phyloP scores from a whole-genome alignment of 345 rosid genomes.

The Capsella bursapastoris region DNA sequence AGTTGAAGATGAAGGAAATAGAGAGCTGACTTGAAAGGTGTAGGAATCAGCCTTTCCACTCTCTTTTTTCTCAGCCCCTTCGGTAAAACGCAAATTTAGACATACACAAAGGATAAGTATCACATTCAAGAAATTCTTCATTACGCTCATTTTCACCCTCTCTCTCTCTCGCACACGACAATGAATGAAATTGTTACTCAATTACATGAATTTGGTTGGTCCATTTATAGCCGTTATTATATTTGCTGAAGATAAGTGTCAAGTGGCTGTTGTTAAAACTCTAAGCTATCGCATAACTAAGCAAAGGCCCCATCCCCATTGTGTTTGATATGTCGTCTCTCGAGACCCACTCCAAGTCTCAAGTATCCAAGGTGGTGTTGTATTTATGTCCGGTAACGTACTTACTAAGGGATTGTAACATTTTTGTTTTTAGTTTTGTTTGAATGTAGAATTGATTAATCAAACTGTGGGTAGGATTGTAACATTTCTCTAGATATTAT shows the following conservation, averaged over 20 bases:
- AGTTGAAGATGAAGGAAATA: slow-evolving; percentile 42
- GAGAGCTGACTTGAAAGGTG: slow-evolving; percentile 52
- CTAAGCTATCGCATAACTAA: not conserved
- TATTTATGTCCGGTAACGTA: too few species aligned
- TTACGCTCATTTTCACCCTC: not conserved
- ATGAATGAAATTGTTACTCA: not conserved
- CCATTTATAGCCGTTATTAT: not conserved
- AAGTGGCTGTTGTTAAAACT: not conserved
- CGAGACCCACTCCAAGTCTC: not conserved
- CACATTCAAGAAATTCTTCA: slow-evolving; percentile 3
- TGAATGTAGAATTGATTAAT: too few species aligned
- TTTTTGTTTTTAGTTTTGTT: too few species aligned
- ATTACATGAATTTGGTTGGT: not conserved
- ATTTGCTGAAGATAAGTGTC: not conserved
- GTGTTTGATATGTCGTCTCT: not conserved
- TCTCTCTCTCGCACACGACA: not conserved
- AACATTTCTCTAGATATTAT: too few species aligned
- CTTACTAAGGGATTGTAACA: too few species aligned
- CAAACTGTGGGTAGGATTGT: too few species aligned
- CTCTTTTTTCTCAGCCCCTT: not conserved
- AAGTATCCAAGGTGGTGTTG: slow-evolving; percentile 29
- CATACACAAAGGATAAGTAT: slow-evolving; percentile 30
- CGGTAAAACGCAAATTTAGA: not conserved
- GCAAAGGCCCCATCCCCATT: not conserved
- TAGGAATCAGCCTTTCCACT: slow-evolving; percentile 14